Base-by-base conservation (phyloP, 2,329 filamentous ascomycete genomes). In the Cercospora zeae-maydis region DNA sequence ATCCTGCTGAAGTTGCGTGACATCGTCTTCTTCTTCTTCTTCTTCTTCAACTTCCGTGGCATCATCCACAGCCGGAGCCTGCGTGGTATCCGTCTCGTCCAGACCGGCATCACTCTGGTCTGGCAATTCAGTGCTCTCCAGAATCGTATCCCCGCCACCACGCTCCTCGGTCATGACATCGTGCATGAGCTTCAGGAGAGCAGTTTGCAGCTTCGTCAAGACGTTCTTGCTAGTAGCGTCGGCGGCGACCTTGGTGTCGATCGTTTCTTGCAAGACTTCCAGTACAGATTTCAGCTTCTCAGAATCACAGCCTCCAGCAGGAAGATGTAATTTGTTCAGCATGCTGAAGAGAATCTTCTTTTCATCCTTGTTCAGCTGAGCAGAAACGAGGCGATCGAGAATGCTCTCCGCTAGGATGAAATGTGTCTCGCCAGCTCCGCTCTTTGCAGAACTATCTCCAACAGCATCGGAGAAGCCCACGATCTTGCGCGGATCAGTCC, bases 401-500 rank as follows among this genome's bases (percentile, higher is more conserved):
- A 96, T 86, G 68, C 91, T 88, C 62, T 83, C 83, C 0, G 92
- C 91, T 66, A 98, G 84, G 10, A 89, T 84, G 1, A 96, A 81
- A 72, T 97, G 93, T 2, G 93, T 87, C 51, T 72, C 71, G 8
- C 64, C 67, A 14, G 70, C 70, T 5, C 63, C 69, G 11, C 59
- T 63, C 11, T 61, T 63, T 9, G 61, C 66, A 11, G 57, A 62
- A 19, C 61, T 37, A 30, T 61, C 59, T 5, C 66, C 64, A n/a
- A 66, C 67, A 10, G 67, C 65, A 49, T 73, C 71, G 10, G 69
- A 68, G 49, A 73, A 73, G 11, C 71, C 72, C 10, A 86, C 79
- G 6, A 86, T 81, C 75, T 96, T 93, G 55, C 93, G 83, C 37
- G 93, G 92, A 75, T 98, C 93, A 0, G 93, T 98, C 95, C 93